Base-by-base conservation (phyloP, 2,329 filamentous ascomycete genomes). In the Fusarium robinianum region DNA sequence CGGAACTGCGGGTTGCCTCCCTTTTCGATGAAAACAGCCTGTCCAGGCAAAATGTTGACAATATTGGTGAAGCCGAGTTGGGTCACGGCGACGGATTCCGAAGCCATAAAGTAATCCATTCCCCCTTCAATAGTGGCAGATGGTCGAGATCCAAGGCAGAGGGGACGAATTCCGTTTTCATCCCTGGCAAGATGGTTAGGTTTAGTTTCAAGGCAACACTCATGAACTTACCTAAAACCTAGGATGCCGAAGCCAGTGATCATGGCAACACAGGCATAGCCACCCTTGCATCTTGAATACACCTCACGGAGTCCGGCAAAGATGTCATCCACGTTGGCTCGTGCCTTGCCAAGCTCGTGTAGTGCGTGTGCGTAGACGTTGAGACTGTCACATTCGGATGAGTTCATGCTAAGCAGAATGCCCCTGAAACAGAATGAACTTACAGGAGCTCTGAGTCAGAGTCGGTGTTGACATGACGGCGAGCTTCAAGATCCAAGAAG, bases 41-140 rank as follows among this genome's bases (percentile, higher is more conserved):
- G 81, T 15, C 91, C 90, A 0, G 90, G 90, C 40, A 85, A 71
- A 53, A 96, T 87, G 62, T 96, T 87, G 25, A 78, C 70, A 58
- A 95, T 85, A 62, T 90, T 76, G 22, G 69, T 75, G 72, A 94
- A 95, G 11, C 89, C 89, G 33, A 92, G 83, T 66, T 95, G 89
- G 31, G 80, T 80, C 32, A 96, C 73, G 7, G 90, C 90, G 35
- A 96, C 84, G 7, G 87, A 92, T 69, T 96, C 90, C 0, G 90
- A 95, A 1, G 90, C 89, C 74, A 96, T 81, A 79, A 96, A 90
- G 72, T 95, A 96, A 68, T 96, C 90, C 48, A 71, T 85, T 5
- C 82, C 83, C 5, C 79, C 74, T 23, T 80, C 76, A 25, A 82
- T 46, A 0, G 77, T 85, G 10, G 74, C 68, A 2, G 87, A 90